Evolutionary conservation across 805 yeast species (phyloP), one percentile per base, ranked within the genome.

Genomic region (Helenozyma rhizophorensis): DNA sequence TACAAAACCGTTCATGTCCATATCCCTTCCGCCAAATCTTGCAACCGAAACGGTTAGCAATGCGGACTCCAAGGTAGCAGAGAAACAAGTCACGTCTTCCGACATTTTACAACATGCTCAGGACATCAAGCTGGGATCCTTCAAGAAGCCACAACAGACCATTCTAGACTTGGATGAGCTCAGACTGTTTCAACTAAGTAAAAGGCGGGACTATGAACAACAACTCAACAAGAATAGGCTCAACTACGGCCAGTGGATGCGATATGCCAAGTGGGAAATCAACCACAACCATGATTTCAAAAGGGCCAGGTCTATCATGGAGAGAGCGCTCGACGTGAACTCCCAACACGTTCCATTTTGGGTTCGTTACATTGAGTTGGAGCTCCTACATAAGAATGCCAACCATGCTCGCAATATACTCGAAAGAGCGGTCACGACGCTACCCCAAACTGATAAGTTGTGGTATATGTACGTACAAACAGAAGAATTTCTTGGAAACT

Each of bases 321-420:
- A 90, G 55, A 68, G 97, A 32, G 94, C 95, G 0, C 54, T 90
- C 21, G 82, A 78, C 32, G 86, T 85, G 7, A 83, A 86, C 48
- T 73, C 76, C 11, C 75, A 79, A 18, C 78, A 81, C 52, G 78
- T 89, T 2, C 88, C 95, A 4, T 56, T 90, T 30, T 90, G 98
- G 97, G 67, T 80, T 3, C 70, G 85, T 14, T 90, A 93, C 56
- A 74, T 85, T 9, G 88, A 86, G 48, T 55, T 78, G 23, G 97
- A 93, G 60, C 60, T 89, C 27, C 74, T 79, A 40, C 67, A 72
- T 23, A 74, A 77, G 40, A 86, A 82, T 46, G 70, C 87, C 34
- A 87, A 86, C 49, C 97, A 89, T 60, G 97, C 97, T 0, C 64
- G 96, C 45, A 89, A 90, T 51, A 48, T 93, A 17, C 62, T 90